Evolutionary conservation across 495 filamentous ascomycete species (phyloP).

Genomic region (Hyphodiscus hymeniophilus): DNA sequence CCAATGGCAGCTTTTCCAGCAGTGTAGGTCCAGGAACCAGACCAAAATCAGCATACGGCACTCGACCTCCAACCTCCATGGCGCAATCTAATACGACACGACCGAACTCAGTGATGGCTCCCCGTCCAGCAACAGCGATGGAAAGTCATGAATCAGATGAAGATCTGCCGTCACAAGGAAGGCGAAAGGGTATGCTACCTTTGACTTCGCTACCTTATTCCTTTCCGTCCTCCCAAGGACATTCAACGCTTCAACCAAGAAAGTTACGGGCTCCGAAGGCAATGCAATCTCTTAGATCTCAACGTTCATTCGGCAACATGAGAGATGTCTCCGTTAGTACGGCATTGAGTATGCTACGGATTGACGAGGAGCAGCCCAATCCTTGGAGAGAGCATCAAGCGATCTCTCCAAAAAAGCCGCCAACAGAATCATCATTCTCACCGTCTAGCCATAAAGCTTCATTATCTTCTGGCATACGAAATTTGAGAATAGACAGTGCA

Average conservation of each 20-base stretch:
- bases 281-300: conserved; percentile 20
- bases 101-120: conserved; percentile 27
- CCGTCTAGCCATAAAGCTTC: conserved; percentile 14
- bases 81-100: conserved; percentile 17
- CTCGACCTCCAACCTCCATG: conserved; percentile 31
- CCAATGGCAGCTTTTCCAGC: conserved; percentile 42
- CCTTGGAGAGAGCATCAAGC: conserved; percentile 9
- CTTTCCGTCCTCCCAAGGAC: conserved; percentile 23
- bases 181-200: conserved; percentile 62
- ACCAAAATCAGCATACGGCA: conserved; percentile 33
- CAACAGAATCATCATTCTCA: background rate
- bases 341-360: conserved; percentile 26
- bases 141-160: conserved; percentile 40
- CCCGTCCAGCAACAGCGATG: conserved; percentile 54
- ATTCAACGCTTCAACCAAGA: conserved; percentile 14
- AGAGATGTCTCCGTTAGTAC: conserved; percentile 28
- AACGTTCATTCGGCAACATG: conserved; percentile 8
- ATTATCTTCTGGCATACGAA: conserved; percentile 2
- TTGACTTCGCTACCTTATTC: conserved; percentile 10
- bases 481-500: conserved; percentile 7
- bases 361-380: conserved; percentile 15
- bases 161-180: conserved; percentile 26
- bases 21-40: conserved; percentile 48
- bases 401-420: conserved; percentile 7
- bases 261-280: conserved; percentile 25